Conservation (phyloP, 2,329 filamentous ascomycete genomes). For the Fusarium verrucosum region DNA sequence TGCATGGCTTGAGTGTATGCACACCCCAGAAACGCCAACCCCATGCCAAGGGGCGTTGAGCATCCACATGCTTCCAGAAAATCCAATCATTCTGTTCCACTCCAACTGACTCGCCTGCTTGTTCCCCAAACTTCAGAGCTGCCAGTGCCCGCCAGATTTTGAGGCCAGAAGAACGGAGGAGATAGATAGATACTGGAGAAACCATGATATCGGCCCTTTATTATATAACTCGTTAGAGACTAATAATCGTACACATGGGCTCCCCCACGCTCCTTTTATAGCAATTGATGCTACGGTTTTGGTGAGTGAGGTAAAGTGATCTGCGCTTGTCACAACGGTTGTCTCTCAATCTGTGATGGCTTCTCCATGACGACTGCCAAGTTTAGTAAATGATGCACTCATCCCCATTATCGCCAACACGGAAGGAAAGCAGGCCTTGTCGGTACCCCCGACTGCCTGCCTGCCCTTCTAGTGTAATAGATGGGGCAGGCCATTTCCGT, state of each 20-base stretch:
- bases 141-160: not conserved
- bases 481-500: conserved; percentile 11
- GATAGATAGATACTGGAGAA: conserved; percentile 22
- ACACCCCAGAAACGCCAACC: conserved; percentile 16
- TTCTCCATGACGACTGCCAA: conserved; percentile 46
- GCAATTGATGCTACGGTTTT: not conserved
- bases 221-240: conserved; percentile 26
- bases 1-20: too few species aligned
- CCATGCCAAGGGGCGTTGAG: conserved; percentile 14
- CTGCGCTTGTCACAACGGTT: conserved; percentile 14
- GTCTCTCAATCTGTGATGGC: conserved; percentile 8
- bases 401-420: conserved; percentile 12
- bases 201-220: conserved; percentile 43
- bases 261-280: conserved; percentile 2
- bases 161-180: not conserved
- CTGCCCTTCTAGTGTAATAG: not conserved
- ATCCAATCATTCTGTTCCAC: conserved; percentile 15
- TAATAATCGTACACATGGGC: conserved; percentile 24
- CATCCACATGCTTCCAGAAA: conserved; percentile 33
- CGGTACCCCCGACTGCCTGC: conserved; percentile 21
- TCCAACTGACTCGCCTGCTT: conserved; percentile 18
- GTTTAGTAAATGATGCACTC: conserved; percentile 28
- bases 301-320: conserved; percentile 9
- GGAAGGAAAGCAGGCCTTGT: conserved; percentile 10
- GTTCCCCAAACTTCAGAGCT: not conserved